phyloP scores from a whole-genome alignment of 495 filamentous ascomycete species.

The Neurospora sp. region DNA sequence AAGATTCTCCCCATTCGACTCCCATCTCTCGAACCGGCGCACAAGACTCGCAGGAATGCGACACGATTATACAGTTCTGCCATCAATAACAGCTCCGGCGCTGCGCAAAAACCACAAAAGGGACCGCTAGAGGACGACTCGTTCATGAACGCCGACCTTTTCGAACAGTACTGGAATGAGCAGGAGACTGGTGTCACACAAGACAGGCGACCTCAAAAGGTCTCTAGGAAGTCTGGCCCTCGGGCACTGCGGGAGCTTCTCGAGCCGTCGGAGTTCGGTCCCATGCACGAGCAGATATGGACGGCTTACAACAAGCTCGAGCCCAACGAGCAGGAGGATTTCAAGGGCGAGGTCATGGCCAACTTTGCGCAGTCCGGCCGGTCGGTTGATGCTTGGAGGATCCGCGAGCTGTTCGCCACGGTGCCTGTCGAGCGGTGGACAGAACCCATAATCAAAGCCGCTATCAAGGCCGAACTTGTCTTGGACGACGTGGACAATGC shows the following conservation, averaged over 20 bases:
- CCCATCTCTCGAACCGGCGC: slow-evolving; percentile 3
- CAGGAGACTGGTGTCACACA: background rate
- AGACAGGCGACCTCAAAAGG: background rate
- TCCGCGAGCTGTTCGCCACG: slow-evolving; percentile 12
- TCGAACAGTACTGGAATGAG: background rate
- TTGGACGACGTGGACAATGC: slow-evolving; percentile 11
- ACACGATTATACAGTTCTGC: slow-evolving; percentile 8
- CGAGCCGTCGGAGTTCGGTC: background rate
- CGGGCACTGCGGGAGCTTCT: slow-evolving; percentile 1
- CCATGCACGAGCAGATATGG: slow-evolving; percentile 17
- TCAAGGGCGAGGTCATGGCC: slow-evolving; percentile 8
- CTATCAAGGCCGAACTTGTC: slow-evolving; percentile 14
- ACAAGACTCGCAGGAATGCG: background rate
- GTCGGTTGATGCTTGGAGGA: slow-evolving; percentile 14
- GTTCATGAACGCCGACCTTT: background rate
- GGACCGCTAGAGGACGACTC: background rate
- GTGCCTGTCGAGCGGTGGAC: slow-evolving; percentile 13
- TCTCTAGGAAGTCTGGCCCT: background rate
- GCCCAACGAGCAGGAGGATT: background rate
- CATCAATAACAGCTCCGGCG: background rate
- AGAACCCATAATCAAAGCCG: slow-evolving; percentile 11
- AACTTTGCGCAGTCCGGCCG: slow-evolving; percentile 16
- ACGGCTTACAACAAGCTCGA: slow-evolving; percentile 14
- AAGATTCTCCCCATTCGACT: slow-evolving; percentile 15
- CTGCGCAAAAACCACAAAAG: background rate